Evolutionary conservation across 2,329 filamentous ascomycete species (phyloP), one percentile per base, ranked within the genome.

Genomic region (Pyricularia sp.): DNA sequence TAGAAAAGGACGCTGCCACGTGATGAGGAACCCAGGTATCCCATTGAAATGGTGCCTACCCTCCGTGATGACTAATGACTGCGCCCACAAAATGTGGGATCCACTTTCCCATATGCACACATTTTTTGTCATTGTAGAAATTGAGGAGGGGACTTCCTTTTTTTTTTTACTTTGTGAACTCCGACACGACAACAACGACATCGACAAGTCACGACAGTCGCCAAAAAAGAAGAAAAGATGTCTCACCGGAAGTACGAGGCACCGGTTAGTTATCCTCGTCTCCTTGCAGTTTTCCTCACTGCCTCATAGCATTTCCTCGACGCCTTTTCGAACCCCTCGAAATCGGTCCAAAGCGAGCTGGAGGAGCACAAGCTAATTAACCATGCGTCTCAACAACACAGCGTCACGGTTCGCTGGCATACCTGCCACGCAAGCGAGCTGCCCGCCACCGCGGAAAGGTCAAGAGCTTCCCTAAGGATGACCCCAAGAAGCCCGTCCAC

Each of bases 401-500:
- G 25, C 92, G 94, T 82, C 94, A 98, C 87, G 95, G 94, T 81
- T 94, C 92, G 81, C 87, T 98, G 82, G 92, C 91, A 77, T 94
- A 89, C 85, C 84, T 95, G 79, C 92, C 92, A 75, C 85, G 92
- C 81, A 97, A 97, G 93, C 91, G 94, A 81, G 93, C 93, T 79
- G 88, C 93, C 83, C 89, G 94, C 79, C 94, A 98, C 86, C 87
- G 94, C 78, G 94, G 94, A 83, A 97, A 97, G 89, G 94, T 97
- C 82, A 97, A 97, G 93, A 96, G 93, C 85, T 99, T 99, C 90
- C 95, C 95, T 81, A 98, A 98, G 91, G 95, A 99, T 92, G 94
- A 99, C 88, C 87, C 93, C 80, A 98, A 98, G 92, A 97, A 98
- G 91, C 92, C 94, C 79, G 93, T 97, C 83, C 95, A 99, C 89